phyloP scores from a whole-genome alignment of 2,329 filamentous ascomycete species.

The Ascomycota sp. region DNA sequence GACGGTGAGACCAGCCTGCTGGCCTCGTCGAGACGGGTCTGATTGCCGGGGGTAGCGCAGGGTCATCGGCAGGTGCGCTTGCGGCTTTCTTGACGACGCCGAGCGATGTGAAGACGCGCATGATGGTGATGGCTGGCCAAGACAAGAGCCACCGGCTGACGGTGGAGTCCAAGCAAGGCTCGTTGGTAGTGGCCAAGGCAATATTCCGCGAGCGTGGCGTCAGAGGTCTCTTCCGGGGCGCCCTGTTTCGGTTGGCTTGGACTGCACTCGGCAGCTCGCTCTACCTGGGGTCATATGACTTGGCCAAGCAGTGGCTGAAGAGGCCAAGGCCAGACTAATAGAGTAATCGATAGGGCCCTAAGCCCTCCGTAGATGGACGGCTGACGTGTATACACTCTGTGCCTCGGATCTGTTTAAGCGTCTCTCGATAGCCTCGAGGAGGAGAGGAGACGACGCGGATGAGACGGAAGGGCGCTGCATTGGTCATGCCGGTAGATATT shows the following conservation, averaged over 20 bases:
- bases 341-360: too few relatives aligned
- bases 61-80: conserved; percentile 46
- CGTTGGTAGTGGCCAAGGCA: conserved; percentile 40
- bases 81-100: conserved; percentile 73
- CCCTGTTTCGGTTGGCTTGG: conserved; percentile 53
- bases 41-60: conserved; percentile 56
- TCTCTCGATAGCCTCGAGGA: too few relatives aligned
- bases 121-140: conserved; percentile 53
- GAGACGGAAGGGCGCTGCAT: too few relatives aligned
- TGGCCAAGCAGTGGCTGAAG: conserved; percentile 43
- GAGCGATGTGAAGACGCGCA: conserved; percentile 73
- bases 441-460: too few relatives aligned
- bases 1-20: conserved; percentile 5
- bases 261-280: conserved; percentile 66
- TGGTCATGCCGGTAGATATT: too few relatives aligned
- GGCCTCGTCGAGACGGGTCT: conserved; percentile 42
- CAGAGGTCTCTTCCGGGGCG: conserved; percentile 59
- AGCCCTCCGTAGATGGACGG: too few relatives aligned
- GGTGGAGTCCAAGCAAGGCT: conserved; percentile 11
- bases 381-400: too few relatives aligned
- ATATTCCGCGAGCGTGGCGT: conserved; percentile 48
- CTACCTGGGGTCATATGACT: conserved; percentile 75
- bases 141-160: conserved; percentile 9
- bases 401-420: too few relatives aligned
- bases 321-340: conserved; percentile 8